Conservation (phyloP, 2,329 filamentous ascomycete genomes). For the Dactylellina cionopaga region DNA sequence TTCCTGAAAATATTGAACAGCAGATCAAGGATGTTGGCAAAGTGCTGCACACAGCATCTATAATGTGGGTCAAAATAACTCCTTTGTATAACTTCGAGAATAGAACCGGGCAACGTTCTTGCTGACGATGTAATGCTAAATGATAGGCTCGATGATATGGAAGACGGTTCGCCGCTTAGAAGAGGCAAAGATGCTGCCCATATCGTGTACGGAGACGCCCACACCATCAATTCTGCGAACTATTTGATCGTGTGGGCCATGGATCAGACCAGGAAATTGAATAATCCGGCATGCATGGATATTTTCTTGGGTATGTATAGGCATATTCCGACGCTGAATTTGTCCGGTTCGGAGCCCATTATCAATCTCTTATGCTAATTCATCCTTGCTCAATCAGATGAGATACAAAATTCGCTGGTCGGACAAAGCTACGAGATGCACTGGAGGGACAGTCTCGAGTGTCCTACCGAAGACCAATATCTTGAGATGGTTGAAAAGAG, state of each 20-base stretch:
- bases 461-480: conserved; percentile 56
- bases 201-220: conserved; percentile 59
- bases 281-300: conserved; percentile 50
- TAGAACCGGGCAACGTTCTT: no score
- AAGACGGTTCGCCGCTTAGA: conserved; percentile 60
- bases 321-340: not conserved
- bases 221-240: conserved; percentile 61
- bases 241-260: conserved; percentile 58
- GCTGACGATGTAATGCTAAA: no score
- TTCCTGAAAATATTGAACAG: conserved; percentile 52
- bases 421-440: conserved; percentile 56
- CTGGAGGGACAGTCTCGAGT: conserved; percentile 51
- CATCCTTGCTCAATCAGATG: conserved; percentile 22
- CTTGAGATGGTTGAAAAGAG: conserved; percentile 57
- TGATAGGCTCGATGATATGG: conserved; percentile 62
- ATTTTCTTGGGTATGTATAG: conserved; percentile 52
- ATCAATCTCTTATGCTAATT: no score
- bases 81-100: not conserved
- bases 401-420: conserved; percentile 37
- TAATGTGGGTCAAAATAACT: conserved; percentile 55
- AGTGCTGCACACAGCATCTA: conserved; percentile 58
- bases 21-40: conserved; percentile 57
- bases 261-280: conserved; percentile 46
- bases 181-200: conserved; percentile 60
- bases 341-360: no score